Evolutionary conservation across 306 rosid species (phyloP), one percentile per base, ranked within the genome.

Genomic region (Mimosa bimucronata): DNA sequence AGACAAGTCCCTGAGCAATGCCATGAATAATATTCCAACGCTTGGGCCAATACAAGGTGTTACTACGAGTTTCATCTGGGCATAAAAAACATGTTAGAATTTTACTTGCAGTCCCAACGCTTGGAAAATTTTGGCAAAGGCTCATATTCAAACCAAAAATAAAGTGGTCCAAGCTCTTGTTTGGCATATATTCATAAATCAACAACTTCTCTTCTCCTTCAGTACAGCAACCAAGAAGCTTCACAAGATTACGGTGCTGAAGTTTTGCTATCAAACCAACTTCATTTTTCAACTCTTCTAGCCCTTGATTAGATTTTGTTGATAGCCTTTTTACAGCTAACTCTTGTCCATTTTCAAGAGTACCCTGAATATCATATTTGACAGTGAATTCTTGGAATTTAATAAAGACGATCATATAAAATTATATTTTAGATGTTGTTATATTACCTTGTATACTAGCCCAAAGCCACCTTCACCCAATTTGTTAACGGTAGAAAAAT

Each of bases 141-240:
- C 21, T 25, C 14, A 41, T 21, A 1, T 66, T 42, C 84, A 15
- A 9, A 86, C 89, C 80, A 66, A 86, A 86, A 18, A 82, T 80
- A 18, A 79, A 72, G 19, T 72, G 30, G 72, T 86, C 86, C 74
- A 86, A 79, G 44, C 80, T 86, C 37, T 26, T 79, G 42, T 87
- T 89, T 6, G 86, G 85, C 92, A 85, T 82, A 77, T 78, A 85
- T 74, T 89, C 92, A 45, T 89, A 89, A n/a, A 87, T 82, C 76
- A 87, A 77, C 31, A 87, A 61, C 34, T 72, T 76, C 25, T 89
- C 90, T 38, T 75, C 82, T 19, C 77, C 62, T 30, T 81, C 77
- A 77, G 83, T 70, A 75, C 85, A 87, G 28, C 87, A 89, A 44
- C 92, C 90, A 23, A 87, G 67, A 71, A 89, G 88, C 64, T 71